A percentile compares a stretch with the other conserved stretches of the same genome.
These are phyloP conservation scores for Plectosphaerella cucumerina DNA, from an alignment of 2,329 filamentous ascomycete species.

Conservation along the genomic window DNA sequence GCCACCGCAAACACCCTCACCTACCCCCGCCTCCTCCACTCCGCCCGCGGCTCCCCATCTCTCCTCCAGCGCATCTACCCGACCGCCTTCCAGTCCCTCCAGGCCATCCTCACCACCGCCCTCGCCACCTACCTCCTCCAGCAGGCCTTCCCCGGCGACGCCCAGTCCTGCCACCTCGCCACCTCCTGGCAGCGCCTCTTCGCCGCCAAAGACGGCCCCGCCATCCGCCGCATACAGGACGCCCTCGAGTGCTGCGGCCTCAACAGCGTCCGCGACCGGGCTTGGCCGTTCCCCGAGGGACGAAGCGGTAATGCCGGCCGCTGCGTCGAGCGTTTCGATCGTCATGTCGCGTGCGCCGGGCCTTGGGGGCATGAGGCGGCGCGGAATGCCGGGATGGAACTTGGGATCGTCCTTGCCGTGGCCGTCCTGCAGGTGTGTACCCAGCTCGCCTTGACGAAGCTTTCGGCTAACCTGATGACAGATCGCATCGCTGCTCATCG, in stretches of 20 bases:
- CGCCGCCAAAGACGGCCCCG: constrained; percentile 38
- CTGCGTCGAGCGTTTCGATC: constrained; percentile 43
- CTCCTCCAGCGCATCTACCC: constrained; percentile 20
- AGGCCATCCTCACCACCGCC: constrained; percentile 36
- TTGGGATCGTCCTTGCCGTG: constrained; percentile 48
- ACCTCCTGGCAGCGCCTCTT: constrained; percentile 53
- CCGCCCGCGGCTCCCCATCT: constrained; percentile 13
- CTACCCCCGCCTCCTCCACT: constrained; percentile 25
- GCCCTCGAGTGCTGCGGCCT: constrained; percentile 64
- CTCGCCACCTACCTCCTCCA: constrained; percentile 40
- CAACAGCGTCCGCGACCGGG: constrained; percentile 50
- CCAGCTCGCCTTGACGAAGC: not conserved
- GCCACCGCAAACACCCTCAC: constrained; percentile 30
- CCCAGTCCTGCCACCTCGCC: constrained; percentile 49
- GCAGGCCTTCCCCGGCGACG: constrained; percentile 25
- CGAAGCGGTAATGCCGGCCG: constrained; percentile 18
- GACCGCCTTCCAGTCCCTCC: constrained; percentile 33
- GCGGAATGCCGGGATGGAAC: constrained; percentile 47
- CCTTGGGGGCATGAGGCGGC: constrained; percentile 55
- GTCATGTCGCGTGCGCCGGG: constrained; percentile 42
- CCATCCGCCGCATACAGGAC: constrained; percentile 61
- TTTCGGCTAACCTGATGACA: not conserved
- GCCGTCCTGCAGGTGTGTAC: constrained; percentile 51
- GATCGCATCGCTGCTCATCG: constrained; percentile 8
- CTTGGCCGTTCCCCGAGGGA: constrained; percentile 53